Conservation (phyloP, 2,329 filamentous ascomycete genomes). For the Colletotrichum musae region DNA sequence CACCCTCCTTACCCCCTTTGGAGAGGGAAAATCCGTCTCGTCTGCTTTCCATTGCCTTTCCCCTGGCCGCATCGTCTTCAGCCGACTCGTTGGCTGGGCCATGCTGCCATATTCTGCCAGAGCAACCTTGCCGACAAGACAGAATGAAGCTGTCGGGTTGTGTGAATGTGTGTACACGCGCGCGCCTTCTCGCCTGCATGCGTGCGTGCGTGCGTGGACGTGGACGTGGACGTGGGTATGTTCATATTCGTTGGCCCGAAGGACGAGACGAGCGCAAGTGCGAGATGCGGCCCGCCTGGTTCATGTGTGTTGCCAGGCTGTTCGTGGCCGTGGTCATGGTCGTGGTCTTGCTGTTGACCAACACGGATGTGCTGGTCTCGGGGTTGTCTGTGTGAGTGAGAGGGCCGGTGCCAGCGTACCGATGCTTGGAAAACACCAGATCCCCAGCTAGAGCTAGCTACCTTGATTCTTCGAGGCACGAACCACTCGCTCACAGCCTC, state of each 20-base stretch:
- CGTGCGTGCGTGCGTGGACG: not conserved
- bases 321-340: conserved; percentile 3
- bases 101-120: conserved; percentile 14
- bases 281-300: conserved; percentile 2
- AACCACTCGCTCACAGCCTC: conserved; percentile 17
- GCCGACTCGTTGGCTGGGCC: conserved; percentile 35
- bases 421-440: conserved; percentile 33
- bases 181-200: conserved; percentile 13
- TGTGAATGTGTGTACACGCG: conserved; percentile 8
- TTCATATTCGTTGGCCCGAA: conserved; percentile 19
- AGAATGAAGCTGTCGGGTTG: not conserved
- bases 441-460: conserved; percentile 3
- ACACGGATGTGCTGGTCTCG: not conserved
- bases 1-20: not conserved
- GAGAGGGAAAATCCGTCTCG: conserved; percentile 9
- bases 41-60: not conserved
- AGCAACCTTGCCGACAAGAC: conserved; percentile 14
- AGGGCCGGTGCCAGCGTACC: conserved; percentile 30
- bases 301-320: not conserved
- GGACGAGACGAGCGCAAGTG: conserved; percentile 28
- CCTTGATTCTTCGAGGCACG: conserved; percentile 16
- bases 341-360: conserved; percentile 8
- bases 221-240: not conserved
- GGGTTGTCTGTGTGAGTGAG: conserved; percentile 24
- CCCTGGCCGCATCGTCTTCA: conserved; percentile 11